A percentile compares a stretch with the other conserved stretches of the same genome.
Conservation (phyloP, 2,329 filamentous ascomycete genomes). For the Alternaria viburni region DNA sequence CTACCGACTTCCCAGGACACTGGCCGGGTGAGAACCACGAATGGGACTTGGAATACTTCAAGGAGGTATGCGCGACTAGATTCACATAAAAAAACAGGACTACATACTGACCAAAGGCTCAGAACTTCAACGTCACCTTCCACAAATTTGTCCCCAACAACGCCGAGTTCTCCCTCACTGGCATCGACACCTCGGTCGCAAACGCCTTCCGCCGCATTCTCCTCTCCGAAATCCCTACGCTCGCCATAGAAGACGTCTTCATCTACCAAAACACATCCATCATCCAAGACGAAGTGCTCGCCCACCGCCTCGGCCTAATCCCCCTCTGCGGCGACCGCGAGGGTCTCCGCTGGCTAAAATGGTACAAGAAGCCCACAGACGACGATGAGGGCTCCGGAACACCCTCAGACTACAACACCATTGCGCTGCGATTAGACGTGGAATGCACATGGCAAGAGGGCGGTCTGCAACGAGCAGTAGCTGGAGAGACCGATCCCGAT, state of each 20-base stretch:
- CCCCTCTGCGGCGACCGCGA: constrained; percentile 81
- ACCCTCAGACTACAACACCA: constrained; percentile 82
- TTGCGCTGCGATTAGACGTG: constrained; percentile 77
- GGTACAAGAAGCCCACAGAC: constrained; percentile 74
- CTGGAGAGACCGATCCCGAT: constrained; percentile 77
- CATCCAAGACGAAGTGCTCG: constrained; percentile 95
- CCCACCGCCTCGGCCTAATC: constrained; percentile 86
- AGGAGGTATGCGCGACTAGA: constrained; percentile 52
- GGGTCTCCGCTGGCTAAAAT: constrained; percentile 81
- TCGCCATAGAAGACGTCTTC: constrained; percentile 93
- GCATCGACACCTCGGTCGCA: constrained; percentile 88
- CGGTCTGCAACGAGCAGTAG: constrained; percentile 61
- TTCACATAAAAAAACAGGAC: not conserved
- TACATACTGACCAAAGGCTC: constrained; percentile 5
- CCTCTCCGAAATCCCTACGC: constrained; percentile 89
- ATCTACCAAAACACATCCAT: constrained; percentile 97
- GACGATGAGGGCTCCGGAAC: constrained; percentile 48
- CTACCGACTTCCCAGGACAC: constrained; percentile 90
- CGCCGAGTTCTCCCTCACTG: constrained; percentile 87
- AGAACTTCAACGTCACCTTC: constrained; percentile 76
- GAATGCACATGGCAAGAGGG: constrained; percentile 80
- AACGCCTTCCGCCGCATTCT: constrained; percentile 98
- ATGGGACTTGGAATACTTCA: constrained; percentile 79
- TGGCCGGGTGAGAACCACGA: constrained; percentile 85
- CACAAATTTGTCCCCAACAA: constrained; percentile 81